Percentiles rank a stretch among this genome's conserved stretches.
Conservation (phyloP, 1,284 basidiomycete genomes). For the Rhodotorula glutinis region DNA sequence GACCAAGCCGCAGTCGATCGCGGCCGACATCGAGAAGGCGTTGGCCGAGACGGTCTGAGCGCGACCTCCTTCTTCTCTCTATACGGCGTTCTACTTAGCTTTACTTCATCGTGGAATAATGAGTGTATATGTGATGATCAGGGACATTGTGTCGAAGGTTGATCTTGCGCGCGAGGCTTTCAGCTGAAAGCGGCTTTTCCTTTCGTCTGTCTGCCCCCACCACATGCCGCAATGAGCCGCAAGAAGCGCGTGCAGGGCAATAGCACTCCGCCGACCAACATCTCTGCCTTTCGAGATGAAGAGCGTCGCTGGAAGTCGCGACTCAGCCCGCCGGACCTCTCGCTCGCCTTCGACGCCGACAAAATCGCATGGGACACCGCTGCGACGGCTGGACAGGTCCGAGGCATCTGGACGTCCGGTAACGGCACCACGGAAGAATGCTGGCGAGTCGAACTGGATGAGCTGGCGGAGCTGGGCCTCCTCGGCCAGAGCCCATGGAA, state of each 20-base stretch:
- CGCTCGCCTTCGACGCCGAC: constrained; percentile 23
- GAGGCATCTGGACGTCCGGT: constrained; percentile 28
- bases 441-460: constrained; percentile 25
- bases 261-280: constrained; percentile 8
- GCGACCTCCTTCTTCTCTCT: too few relatives aligned
- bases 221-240: constrained; percentile 4
- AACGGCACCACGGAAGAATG: constrained; percentile 13
- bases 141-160: too few relatives aligned
- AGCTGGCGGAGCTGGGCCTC: constrained; percentile 16
- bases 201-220: not conserved
- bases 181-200: not conserved
- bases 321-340: constrained; percentile 12
- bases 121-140: too few relatives aligned
- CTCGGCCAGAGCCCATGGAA: constrained; percentile 32
- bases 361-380: constrained; percentile 18
- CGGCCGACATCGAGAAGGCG: constrained; percentile 40
- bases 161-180: not conserved
- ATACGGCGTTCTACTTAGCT: too few relatives aligned
- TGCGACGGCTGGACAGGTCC: not conserved
- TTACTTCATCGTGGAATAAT: too few relatives aligned
- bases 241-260: not conserved
- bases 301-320: constrained; percentile 40
- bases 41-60: constrained; percentile 6
- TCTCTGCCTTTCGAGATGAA: constrained; percentile 37
- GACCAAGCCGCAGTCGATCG: constrained; percentile 39